These are phyloP conservation scores for Madurella mycetomatis DNA, from an alignment of 2,329 filamentous ascomycete species.

Conservation along the genomic window DNA sequence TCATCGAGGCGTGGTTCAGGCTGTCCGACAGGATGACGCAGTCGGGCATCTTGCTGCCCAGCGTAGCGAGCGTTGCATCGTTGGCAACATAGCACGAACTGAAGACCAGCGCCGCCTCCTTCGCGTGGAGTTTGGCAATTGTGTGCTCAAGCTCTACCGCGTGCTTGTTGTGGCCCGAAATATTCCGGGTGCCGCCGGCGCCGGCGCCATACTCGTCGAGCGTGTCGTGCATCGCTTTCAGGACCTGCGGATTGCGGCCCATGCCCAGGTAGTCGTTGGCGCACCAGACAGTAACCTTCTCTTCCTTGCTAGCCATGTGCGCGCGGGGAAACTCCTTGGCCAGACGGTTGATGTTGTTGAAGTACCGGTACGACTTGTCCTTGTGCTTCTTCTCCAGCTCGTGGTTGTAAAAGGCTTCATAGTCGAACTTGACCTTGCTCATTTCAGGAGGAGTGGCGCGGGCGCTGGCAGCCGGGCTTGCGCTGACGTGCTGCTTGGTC, in stretches of 20 bases:
- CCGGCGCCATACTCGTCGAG: constrained; percentile 92
- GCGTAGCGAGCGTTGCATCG: constrained; percentile 89
- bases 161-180: constrained; percentile 95
- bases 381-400: constrained; percentile 99
- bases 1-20: constrained; percentile 98
- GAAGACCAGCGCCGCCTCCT: constrained; percentile 90
- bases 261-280: constrained; percentile 99
- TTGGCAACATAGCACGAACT: constrained; percentile 98
- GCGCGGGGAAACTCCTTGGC: constrained; percentile 94
- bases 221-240: constrained; percentile 90
- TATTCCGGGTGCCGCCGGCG: constrained; percentile 93
- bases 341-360: constrained; percentile 99
- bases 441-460: constrained; percentile 26
- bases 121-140: constrained; percentile 81
- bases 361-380: constrained; percentile 99
- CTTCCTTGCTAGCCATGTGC: constrained; percentile 78
- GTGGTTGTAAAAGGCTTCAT: constrained; percentile 78
- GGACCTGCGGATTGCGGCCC: constrained; percentile 82
- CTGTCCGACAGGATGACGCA: constrained; percentile 98
- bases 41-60: constrained; percentile 94
- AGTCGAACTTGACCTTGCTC: constrained; percentile 68
- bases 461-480: constrained; percentile 28
- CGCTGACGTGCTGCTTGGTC: constrained; percentile 17
- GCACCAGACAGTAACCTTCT: constrained; percentile 96
- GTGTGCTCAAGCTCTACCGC: constrained; percentile 79